Evolutionary conservation across 2,329 filamentous ascomycete genomes (phyloP), one percentile per base, ranked within the genome.

Genomic region (Clonostachys solani): DNA sequence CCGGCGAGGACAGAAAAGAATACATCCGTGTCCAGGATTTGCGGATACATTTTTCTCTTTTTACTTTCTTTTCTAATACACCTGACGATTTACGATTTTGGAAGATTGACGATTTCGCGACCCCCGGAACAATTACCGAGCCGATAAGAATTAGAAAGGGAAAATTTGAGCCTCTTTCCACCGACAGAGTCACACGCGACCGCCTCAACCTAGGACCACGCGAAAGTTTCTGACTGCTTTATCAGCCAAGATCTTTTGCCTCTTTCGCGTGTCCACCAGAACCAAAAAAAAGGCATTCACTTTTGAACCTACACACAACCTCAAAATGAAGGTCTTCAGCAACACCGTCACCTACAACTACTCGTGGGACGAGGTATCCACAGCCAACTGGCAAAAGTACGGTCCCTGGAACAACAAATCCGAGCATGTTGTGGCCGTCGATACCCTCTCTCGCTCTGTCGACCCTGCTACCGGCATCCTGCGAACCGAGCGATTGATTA

Each of bases 371-470:
- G 92, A 97, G 69, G 94, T 99, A 35, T 96, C 91, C 23, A 91
- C 90, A 13, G 91, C 89, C 65, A 99, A 99, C 79, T 99, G 94
- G 94, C 87, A 85, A 58, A 99, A 99, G 70, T 99, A 99, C 73
- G 95, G 90, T 61, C 92, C 92, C 17, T 97, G 94, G 92, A 99
- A 99, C 75, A 88, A 96, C 68, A 94, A 96, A 73, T 92, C 89
- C n/a, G 89, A 91, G 38, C 94, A 99, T 69, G 94, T 99, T 56
- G 84, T 95, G 55, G 92, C 90, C 56, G 94, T 97, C 61, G 94
- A 99, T 73, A 97, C 92, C 13, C 71, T 99, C 59, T 86, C 84
- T 46, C 88, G 94, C 42, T 56, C 56, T 44, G 73, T 83, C 65
- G 77, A 83, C 58, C 64, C 73, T 3, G 63, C 62, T 18, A 82